phyloP scores from a whole-genome alignment of 2,329 filamentous ascomycete genomes.

The Hymenoscyphus albidus region DNA sequence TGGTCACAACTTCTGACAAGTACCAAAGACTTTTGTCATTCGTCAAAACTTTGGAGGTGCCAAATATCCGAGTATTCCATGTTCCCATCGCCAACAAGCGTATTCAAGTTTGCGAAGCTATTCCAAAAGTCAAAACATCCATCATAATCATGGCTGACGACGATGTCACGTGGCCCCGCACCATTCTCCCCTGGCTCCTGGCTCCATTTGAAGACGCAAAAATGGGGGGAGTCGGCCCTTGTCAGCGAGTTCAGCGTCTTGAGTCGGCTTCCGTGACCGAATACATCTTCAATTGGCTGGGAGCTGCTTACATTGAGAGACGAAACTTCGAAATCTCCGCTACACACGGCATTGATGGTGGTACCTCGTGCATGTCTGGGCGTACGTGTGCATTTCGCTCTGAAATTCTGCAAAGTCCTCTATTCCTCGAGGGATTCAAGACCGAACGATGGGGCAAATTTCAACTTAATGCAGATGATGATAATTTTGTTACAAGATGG shows the following conservation, averaged over 20 bases:
- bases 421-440: slow-evolving; percentile 85
- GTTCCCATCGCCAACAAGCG: slow-evolving; percentile 91
- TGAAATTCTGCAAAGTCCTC: slow-evolving; percentile 77
- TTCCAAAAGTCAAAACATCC: slow-evolving; percentile 75
- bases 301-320: slow-evolving; percentile 85
- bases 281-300: slow-evolving; percentile 81
- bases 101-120: slow-evolving; percentile 85
- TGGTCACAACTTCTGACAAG: slow-evolving; percentile 85
- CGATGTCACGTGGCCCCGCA: slow-evolving; percentile 87
- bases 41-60: slow-evolving; percentile 54
- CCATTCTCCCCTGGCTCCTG: slow-evolving; percentile 84
- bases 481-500: slow-evolving; percentile 98
- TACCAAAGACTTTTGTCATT: slow-evolving; percentile 64
- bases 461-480: slow-evolving; percentile 92
- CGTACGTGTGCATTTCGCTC: slow-evolving; percentile 90
- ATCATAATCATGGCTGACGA: slow-evolving; percentile 95
- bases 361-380: slow-evolving; percentile 94
- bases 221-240: slow-evolving; percentile 89
- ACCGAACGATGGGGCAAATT: slow-evolving; percentile 87
- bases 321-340: slow-evolving; percentile 97
- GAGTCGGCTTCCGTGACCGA: slow-evolving; percentile 53
- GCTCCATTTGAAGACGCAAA: slow-evolving; percentile 82
- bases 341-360: slow-evolving; percentile 90
- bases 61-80: slow-evolving; percentile 68
- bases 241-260: slow-evolving; percentile 74